These are phyloP conservation scores for Coemansia sp. DNA, from an alignment of 192 early-diverging fungal species.

Conservation along the genomic window DNA sequence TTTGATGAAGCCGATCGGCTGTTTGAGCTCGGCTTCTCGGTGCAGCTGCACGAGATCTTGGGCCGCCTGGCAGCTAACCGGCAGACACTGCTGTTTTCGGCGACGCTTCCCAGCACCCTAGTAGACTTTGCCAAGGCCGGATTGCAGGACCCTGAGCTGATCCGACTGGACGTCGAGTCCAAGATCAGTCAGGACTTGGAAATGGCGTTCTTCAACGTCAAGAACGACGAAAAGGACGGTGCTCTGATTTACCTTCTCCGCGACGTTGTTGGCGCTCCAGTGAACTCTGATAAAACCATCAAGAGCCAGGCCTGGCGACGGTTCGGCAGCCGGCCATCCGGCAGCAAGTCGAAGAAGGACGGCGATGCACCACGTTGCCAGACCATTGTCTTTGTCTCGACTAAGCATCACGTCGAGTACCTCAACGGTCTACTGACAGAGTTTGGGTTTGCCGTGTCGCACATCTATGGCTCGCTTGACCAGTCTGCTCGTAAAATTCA, in stretches of 20 bases:
- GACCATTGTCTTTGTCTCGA: slow-evolving; percentile 93
- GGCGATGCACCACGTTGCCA: slow-evolving; percentile 48
- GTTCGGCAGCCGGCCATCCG: slow-evolving; percentile 15
- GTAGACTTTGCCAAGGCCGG: slow-evolving; percentile 99
- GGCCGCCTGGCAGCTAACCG: slow-evolving; percentile 77
- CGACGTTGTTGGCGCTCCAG: slow-evolving; percentile 71
- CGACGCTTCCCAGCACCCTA: slow-evolving; percentile 88
- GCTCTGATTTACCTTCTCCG: slow-evolving; percentile 84
- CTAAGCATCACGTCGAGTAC: slow-evolving; percentile 99
- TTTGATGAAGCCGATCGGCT: slow-evolving; percentile 99
- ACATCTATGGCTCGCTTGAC: slow-evolving; percentile 94
- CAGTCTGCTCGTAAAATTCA: slow-evolving; percentile 88
- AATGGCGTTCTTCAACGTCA: slow-evolving; percentile 89
- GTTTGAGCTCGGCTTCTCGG: slow-evolving; percentile 96
- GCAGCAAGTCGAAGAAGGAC: not conserved
- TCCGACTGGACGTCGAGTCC: slow-evolving; percentile 92
- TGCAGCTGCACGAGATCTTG: slow-evolving; percentile 93
- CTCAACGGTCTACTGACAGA: slow-evolving; percentile 69
- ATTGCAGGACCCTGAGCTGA: slow-evolving; percentile 86
- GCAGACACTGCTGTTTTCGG: slow-evolving; percentile 94
- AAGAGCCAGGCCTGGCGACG: slow-evolving; percentile 34
- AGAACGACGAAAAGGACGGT: slow-evolving; percentile 87
- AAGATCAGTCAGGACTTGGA: slow-evolving; percentile 96
- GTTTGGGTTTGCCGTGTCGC: slow-evolving; percentile 77
- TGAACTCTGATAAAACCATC: slow-evolving; percentile 54